These are phyloP conservation scores for Dichotomocladium elegans DNA, from an alignment of 371 early-diverging fungal species.

Conservation along the genomic window DNA sequence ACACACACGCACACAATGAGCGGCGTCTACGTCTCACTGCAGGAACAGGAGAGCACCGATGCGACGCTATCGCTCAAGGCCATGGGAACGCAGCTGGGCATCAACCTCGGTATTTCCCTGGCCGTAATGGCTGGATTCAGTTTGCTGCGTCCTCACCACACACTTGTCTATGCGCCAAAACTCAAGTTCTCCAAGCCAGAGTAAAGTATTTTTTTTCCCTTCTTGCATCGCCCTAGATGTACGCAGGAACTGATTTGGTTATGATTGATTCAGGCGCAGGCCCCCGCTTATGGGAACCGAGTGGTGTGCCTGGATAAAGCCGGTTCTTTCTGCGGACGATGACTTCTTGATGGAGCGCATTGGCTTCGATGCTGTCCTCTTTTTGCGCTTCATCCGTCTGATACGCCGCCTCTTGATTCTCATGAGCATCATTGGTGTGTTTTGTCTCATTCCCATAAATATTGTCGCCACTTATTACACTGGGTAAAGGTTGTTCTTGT, in stretches of 20 bases:
- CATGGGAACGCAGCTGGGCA: constrained; percentile 41
- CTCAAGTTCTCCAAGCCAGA: constrained; percentile 32
- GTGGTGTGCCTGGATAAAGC: constrained; percentile 60
- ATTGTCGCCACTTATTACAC: constrained; percentile 42
- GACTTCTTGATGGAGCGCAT: constrained; percentile 55
- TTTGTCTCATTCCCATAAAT: constrained; percentile 57
- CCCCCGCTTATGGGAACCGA: constrained; percentile 57
- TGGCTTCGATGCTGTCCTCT: constrained; percentile 73
- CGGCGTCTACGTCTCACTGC: constrained; percentile 17
- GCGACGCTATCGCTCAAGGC: constrained; percentile 24
- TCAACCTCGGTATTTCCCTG: constrained; percentile 40
- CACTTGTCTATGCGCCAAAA: constrained; percentile 43
- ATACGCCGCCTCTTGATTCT: constrained; percentile 47
- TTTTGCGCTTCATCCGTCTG: constrained; percentile 64
- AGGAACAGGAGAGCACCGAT: constrained; percentile 21
- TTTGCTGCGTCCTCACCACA: constrained; percentile 38
- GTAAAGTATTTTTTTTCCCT: no score
- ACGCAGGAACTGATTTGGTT: background rate
- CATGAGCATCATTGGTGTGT: constrained; percentile 54
- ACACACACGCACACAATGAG: constrained; percentile 4
- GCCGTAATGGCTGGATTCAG: constrained; percentile 35
- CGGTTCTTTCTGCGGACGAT: constrained; percentile 55
- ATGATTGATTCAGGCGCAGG: constrained; percentile 26
- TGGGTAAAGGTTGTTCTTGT: constrained; percentile 18
- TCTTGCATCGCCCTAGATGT: no score